Conservation (phyloP, 176 grass and related monocot species). For the Bolboschoenus planiculmis region DNA sequence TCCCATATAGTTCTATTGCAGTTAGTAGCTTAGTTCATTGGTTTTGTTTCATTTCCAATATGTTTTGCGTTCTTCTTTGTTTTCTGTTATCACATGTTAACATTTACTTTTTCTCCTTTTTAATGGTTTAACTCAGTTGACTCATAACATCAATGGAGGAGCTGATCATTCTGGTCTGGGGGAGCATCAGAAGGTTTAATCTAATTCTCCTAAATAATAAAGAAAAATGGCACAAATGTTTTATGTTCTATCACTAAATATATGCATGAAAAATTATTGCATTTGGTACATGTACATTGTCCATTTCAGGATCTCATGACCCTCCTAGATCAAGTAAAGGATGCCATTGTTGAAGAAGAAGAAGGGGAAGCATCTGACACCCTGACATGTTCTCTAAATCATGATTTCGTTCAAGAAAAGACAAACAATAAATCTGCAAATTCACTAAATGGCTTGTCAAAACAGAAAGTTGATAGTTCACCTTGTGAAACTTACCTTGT, state of each 20-base stretch:
- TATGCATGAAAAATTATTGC: not conserved
- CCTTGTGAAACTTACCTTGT: constrained; percentile 65
- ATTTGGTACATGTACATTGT: constrained; percentile 18
- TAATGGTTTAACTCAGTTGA: constrained; percentile 26
- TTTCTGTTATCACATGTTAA: not conserved
- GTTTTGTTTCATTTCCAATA: not conserved
- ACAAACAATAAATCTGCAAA: constrained; percentile 1
- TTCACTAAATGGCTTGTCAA: constrained; percentile 22
- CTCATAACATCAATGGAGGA: constrained; percentile 28
- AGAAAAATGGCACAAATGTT: not conserved
- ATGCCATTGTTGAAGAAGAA: constrained; percentile 85
- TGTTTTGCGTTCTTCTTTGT: not conserved
- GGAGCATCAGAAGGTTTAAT: constrained; percentile 71
- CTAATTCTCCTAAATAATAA: constrained; percentile 9
- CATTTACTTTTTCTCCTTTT: constrained; percentile 17
- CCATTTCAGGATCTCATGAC: constrained; percentile 60
- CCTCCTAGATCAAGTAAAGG: constrained; percentile 94
- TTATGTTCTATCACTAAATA: constrained; percentile 2
- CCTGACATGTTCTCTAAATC: constrained; percentile 14
- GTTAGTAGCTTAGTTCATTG: constrained; percentile 22
- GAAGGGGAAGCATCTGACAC: constrained; percentile 19
- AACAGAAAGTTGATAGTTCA: constrained; percentile 15
- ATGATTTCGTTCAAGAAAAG: constrained; percentile 11
- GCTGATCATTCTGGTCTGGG: constrained; percentile 34
- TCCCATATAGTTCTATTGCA: constrained; percentile 50